Conservation (phyloP, 371 early-diverging fungal genomes). For the Saksenaea vasiformis region DNA sequence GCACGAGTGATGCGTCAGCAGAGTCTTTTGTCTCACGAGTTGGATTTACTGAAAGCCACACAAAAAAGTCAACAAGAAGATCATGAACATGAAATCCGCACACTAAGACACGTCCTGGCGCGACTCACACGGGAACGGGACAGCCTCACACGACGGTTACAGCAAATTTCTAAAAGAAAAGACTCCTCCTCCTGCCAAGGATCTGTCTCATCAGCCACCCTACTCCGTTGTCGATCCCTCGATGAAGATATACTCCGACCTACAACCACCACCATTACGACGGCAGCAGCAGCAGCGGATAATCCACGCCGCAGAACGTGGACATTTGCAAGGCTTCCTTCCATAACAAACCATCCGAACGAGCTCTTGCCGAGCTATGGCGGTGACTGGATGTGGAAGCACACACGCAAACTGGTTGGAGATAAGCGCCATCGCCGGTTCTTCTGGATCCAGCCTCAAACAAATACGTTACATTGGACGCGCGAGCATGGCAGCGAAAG, state of each 20-base stretch:
- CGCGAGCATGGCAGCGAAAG: background rate
- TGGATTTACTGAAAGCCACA: slow-evolving; percentile 11
- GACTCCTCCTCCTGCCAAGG: background rate
- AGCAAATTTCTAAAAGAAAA: background rate
- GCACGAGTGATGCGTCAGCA: slow-evolving; percentile 13
- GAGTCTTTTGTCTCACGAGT: slow-evolving; percentile 11
- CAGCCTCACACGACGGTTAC: background rate
- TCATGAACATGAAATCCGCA: background rate
- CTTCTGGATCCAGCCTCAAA: slow-evolving; percentile 13
- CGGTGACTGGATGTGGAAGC: slow-evolving; percentile 20
- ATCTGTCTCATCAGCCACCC: background rate
- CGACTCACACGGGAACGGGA: background rate
- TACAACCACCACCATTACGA: too few relatives aligned
- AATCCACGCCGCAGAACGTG: background rate
- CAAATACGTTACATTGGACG: slow-evolving; percentile 10
- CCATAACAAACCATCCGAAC: background rate
- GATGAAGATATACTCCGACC: background rate
- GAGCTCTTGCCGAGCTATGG: background rate
- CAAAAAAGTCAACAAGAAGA: background rate
- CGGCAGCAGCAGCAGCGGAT: background rate
- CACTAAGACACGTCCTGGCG: background rate
- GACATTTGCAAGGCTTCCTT: background rate
- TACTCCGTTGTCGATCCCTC: background rate
- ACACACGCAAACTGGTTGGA: slow-evolving; percentile 7
- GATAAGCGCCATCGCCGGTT: slow-evolving; percentile 11